Evolutionary conservation across 148 eudicot genomes (phyloP), one percentile per base, ranked within the genome.

Genomic region (Cornus florida): DNA sequence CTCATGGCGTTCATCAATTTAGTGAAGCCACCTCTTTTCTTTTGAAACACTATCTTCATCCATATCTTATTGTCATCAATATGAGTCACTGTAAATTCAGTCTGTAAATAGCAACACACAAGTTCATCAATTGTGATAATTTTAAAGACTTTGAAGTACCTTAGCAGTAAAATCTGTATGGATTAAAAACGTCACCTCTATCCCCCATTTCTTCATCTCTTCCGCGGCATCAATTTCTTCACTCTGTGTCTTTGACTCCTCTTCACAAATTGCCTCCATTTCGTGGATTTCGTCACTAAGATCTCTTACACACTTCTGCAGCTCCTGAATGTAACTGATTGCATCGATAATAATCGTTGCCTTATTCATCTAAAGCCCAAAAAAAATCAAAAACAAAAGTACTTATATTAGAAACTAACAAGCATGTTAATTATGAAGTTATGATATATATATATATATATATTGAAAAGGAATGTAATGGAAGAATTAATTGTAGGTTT

Each of bases 261-360:
- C 86, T 20, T 65, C 81, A 72, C 64, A 24, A 82, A 73, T 66
- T 23, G 87, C 80, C 69, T 86, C 97, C 84, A 91, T 82, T 75
- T 91, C 89, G 12, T 77, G 81, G 75, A 96, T 88, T 80, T 87
- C 86, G 65, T 84, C 82, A 43, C 77, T 87, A n/a, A 95, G 95
- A 43, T 86, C 90, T 17, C 48, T 67, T 41, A 83, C 90, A 24
- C 80, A 60, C 35, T 57, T 78, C 66, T 90, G 74, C 19, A 96
- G 92, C 90, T 88, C 85, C 78, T 87, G 83, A 50, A 96, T 90
- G 87, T 92, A 96, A 5, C 87, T 78, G 68, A 91, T 90, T 23
- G 99, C 98, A 80, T 95, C 99, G 1, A 78, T 86, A 23, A 93
- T 83, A 24, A 93, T 95, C 13, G 88, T 87, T 8, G 86, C 93